Evolutionary conservation across 495 filamentous ascomycete genomes (phyloP), one percentile per base, ranked within the genome.

Genomic region (Aspergillus biplanus): DNA sequence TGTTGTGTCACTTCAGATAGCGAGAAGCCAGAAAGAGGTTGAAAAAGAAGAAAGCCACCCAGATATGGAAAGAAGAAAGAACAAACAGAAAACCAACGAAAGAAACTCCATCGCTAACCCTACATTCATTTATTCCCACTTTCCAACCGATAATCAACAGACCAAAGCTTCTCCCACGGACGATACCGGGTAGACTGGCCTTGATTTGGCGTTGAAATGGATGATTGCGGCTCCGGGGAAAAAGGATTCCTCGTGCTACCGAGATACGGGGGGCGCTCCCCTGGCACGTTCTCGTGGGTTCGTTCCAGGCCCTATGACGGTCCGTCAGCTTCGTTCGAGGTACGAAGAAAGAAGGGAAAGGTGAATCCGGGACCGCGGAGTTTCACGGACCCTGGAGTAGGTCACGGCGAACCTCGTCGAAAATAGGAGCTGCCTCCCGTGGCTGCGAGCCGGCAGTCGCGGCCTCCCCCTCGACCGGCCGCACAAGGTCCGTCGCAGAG

Each of bases 151-250:
- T 83, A 78, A 56, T 85, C 82, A 33, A 84, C 68, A 27, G 79
- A 80, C 81, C 79, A 82, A 6, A 84, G 62, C 55, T 79, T 80
- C 61, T 82, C 80, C 82, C 82, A 85, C n/a, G 80, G 78, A n/a
- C 77, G 75, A 33, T 72, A 65, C n/a, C 66, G 62, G 33, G 64
- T 62, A 35, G 65, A 62, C 55, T 65, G 69, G 47, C 73, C 70
- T 35, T 67, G 69, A 35, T 31, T 62, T 27, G 71, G 69, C 0
- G 65, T 68, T 15, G 69, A 70, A 15, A 52, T 56, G 2, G 70
- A 72, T 16, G 69, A 65, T 31, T 35, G 55, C 4, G 32, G 56
- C 44, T 32, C 66, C 50, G 57, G 59, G 33, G 68, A 65, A 9
- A 53, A 61, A 48, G 56, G 27, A 32, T 68, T 67, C 9, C 39